Conservation (phyloP, 2,329 filamentous ascomycete genomes). For the Monilinia polystroma region DNA sequence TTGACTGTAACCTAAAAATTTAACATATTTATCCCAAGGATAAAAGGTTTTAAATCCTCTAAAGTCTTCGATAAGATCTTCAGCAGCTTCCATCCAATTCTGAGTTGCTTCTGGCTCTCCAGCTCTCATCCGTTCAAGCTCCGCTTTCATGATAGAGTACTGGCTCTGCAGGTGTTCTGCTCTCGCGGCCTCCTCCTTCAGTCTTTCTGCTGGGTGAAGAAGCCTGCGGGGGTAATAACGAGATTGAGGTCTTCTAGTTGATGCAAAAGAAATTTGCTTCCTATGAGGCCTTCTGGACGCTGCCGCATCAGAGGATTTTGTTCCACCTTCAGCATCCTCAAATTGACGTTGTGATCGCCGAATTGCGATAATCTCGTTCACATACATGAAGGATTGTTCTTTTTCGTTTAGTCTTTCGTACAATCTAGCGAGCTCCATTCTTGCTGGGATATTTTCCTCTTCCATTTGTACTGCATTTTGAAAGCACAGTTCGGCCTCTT, state of each 20-base stretch:
- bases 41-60: slow-evolving; percentile 63
- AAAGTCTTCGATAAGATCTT: slow-evolving; percentile 62
- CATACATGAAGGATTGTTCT: slow-evolving; percentile 73
- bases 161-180: slow-evolving; percentile 40
- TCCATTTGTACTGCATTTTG: slow-evolving; percentile 72
- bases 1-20: slow-evolving; percentile 50
- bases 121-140: slow-evolving; percentile 40
- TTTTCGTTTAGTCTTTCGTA: slow-evolving; percentile 74
- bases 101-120: slow-evolving; percentile 32
- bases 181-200: slow-evolving; percentile 42
- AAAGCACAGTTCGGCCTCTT: slow-evolving; percentile 75
- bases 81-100: slow-evolving; percentile 59
- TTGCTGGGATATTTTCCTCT: slow-evolving; percentile 69
- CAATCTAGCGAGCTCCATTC: slow-evolving; percentile 77
- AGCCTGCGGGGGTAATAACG: slow-evolving; percentile 23
- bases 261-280: slow-evolving; percentile 3
- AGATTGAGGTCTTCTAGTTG: slow-evolving; percentile 4
- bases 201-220: slow-evolving; percentile 38
- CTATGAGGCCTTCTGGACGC: slow-evolving; percentile 21
- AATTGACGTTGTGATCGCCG: slow-evolving; percentile 43
- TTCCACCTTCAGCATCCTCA: slow-evolving; percentile 44
- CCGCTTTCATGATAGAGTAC: slow-evolving; percentile 46
- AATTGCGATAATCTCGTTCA: slow-evolving; percentile 67
- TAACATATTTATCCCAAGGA: slow-evolving; percentile 64
- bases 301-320: slow-evolving; percentile 5